Percentiles rank a stretch among this genome's conserved stretches.
Evolutionary conservation across 352 stramenopile genomes (phyloP).

Genomic region (Pythium dissimile): DNA sequence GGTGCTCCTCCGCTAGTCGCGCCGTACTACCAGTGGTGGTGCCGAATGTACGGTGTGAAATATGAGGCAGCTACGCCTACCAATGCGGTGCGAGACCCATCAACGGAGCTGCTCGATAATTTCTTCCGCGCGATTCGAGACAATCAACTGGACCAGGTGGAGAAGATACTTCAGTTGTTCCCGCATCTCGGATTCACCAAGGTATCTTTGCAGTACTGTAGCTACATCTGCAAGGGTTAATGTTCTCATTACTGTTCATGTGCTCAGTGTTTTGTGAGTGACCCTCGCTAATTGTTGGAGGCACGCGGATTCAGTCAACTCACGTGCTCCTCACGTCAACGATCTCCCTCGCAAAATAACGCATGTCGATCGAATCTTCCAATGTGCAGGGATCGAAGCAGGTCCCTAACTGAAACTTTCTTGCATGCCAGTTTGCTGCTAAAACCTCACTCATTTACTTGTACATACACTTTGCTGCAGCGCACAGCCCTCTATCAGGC

Average conservation of each 20-base stretch:
- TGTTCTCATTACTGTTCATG: not conserved
- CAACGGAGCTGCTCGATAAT: not conserved
- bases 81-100: not conserved
- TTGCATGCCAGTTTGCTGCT: not conserved
- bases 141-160: constrained; percentile 10
- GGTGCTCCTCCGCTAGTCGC: not conserved
- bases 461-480: too few species aligned
- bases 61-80: constrained; percentile 4
- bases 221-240: not conserved
- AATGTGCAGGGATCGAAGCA: constrained; percentile 14
- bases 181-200: constrained; percentile 24
- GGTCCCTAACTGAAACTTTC: constrained; percentile 11
- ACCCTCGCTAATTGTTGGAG: not conserved
- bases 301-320: too few species aligned
- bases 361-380: not conserved
- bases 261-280: constrained; percentile 26
- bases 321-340: not conserved
- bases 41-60: constrained; percentile 1
- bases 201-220: not conserved
- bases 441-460: not conserved
- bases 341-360: not conserved
- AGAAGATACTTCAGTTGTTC: constrained; percentile 12
- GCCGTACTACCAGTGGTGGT: constrained; percentile 17
- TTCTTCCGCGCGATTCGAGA: constrained; percentile 22
- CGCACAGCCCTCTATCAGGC: constrained; percentile 62